Evolutionary conservation across 1,139 yeast genomes (phyloP), one percentile per base, ranked within the genome.

Genomic region (Pichia sp.): DNA sequence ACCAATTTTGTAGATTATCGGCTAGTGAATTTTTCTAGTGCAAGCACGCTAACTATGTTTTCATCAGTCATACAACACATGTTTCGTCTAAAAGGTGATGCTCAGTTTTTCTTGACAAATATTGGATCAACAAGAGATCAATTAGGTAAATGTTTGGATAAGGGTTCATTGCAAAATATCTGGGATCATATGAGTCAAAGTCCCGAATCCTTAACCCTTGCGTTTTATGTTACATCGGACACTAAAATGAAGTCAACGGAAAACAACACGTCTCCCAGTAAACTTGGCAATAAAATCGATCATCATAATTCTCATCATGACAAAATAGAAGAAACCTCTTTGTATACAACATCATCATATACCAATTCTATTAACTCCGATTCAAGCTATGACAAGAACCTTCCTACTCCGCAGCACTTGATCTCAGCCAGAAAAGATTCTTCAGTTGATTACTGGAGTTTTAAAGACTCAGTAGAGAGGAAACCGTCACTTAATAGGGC

Each of bases 331-430:
- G 56, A 57, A 26, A 45, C 56, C 10, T 54, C 61, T 19, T 45
- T 62, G 8, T 54, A 61, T 15, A 63, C 65, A 3, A 54, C 63
- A 0, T 61, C 62, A 8, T 61, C 62, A 2, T 63, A 61, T n/a
- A 50, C 67, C 1, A 58, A 59, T 34, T 65, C 69, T 1, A 50
- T 63, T 1, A 55, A 53, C 29, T 70, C 76, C 6, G 72, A 69
- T 45, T 77, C 74, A 8, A 74, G 76, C 45, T 75, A 72, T 26
- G 80, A 74, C 40, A 70, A 67, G 34, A 80, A 81, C 55, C 82
- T 84, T 8, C 78, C 79, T 15, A 83, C 88, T 0, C 88, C 88
- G 0, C 85, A 81, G 61, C 81, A 83, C 59, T 66, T 81, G 55
- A 70, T 82, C 23, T 67, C 57, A 1, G 51, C 45, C 3, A 55